phyloP scores from a whole-genome alignment of 768 basidiomycete genomes.

The Clathrus columnatus region DNA sequence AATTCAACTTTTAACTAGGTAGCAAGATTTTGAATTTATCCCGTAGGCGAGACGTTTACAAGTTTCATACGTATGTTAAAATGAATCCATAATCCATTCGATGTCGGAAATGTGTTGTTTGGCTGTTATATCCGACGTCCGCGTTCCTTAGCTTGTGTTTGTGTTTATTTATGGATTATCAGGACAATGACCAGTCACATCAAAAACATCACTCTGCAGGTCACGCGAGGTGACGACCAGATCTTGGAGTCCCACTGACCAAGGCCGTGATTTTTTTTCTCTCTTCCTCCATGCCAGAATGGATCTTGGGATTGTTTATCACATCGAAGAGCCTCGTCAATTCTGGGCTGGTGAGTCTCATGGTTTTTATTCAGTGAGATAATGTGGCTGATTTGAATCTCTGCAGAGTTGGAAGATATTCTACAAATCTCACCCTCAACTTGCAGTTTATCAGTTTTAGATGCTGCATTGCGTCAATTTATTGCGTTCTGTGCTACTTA shows the following conservation, averaged over 20 bases:
- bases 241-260: neutral
- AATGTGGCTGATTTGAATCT: slow-evolving; percentile 3
- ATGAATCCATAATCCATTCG: too few species aligned
- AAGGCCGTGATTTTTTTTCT: neutral
- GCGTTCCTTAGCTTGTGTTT: too few species aligned
- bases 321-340: slow-evolving; percentile 75
- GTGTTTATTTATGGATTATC: too few species aligned
- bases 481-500: slow-evolving; percentile 74
- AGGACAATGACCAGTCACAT: neutral
- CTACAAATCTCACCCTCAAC: slow-evolving; percentile 54
- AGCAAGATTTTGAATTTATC: too few species aligned
- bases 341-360: slow-evolving; percentile 75
- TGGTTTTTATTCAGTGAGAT: too few species aligned
- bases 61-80: too few species aligned
- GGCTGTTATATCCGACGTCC: too few species aligned
- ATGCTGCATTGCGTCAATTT: slow-evolving; percentile 70
- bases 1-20: too few species aligned
- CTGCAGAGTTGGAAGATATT: slow-evolving; percentile 79
- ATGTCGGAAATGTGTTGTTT: too few species aligned
- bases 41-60: too few species aligned
- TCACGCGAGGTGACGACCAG: neutral
- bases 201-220: neutral
- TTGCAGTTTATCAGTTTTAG: slow-evolving; percentile 65
- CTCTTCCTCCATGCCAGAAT: slow-evolving; percentile 2
- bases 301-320: slow-evolving; percentile 74